Conservation (phyloP, 192 early-diverging fungal species). For the Linnemannia zychae region DNA sequence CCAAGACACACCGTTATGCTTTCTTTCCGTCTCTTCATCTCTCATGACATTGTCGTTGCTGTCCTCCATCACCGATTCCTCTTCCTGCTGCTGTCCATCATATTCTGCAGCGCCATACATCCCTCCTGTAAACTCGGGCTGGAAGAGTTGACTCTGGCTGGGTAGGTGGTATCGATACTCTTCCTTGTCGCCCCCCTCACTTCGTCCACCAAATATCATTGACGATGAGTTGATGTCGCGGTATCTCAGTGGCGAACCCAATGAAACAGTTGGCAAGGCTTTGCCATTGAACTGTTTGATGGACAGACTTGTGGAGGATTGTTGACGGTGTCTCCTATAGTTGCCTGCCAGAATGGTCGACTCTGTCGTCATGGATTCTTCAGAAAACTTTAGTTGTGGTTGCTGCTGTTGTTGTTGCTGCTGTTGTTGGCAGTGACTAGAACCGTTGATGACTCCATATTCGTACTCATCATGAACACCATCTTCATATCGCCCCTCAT, state of each 20-base stretch:
- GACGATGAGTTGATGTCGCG: not conserved
- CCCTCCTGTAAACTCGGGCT: not conserved
- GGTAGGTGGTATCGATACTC: not conserved
- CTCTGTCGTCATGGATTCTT: slow-evolving; percentile 8
- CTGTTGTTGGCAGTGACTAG: not conserved
- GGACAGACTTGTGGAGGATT: not conserved
- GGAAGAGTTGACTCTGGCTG: not conserved
- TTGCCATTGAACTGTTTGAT: not conserved
- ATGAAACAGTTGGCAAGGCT: not conserved
- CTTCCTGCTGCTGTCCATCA: not conserved
- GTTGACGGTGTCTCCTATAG: slow-evolving; percentile 2
- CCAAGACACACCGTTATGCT: not conserved
- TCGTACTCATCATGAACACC: slow-evolving; percentile 10
- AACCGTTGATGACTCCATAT: not conserved
- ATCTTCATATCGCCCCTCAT: slow-evolving; percentile 30
- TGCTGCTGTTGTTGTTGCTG: slow-evolving; percentile 20
- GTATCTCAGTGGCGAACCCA: not conserved
- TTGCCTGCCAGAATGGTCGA: slow-evolving; percentile 12
- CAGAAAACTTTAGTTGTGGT: not conserved
- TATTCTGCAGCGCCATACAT: not conserved
- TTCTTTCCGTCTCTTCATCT: not conserved
- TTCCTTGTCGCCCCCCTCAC: not conserved
- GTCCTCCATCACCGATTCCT: not conserved
- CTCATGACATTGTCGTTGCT: not conserved
- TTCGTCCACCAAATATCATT: not conserved